These are phyloP conservation scores for Sporobolomyces phaffii DNA, from an alignment of 768 basidiomycete genomes.

Conservation along the genomic window DNA sequence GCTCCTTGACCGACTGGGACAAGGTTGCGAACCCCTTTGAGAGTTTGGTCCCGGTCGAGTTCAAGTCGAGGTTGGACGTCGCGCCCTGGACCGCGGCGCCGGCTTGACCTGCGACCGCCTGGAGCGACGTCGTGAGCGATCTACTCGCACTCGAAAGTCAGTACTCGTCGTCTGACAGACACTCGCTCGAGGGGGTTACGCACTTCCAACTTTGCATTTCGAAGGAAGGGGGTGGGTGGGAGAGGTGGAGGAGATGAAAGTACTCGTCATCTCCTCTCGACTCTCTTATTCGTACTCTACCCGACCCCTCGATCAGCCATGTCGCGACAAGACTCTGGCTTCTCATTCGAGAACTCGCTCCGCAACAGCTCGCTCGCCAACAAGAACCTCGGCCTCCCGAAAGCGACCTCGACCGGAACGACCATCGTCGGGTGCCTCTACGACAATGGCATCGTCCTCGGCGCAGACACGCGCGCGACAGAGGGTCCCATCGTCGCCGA, in stretches of 20 bases:
- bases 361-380: conserved; percentile 37
- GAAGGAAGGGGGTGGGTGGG: background rate
- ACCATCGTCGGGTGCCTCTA: conserved; percentile 90
- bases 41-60: conserved; percentile 21
- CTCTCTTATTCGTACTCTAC: background rate
- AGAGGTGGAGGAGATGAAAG: background rate
- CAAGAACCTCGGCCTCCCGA: conserved; percentile 34
- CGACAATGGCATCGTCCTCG: conserved; percentile 86
- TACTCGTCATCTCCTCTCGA: background rate
- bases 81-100: conserved; percentile 22
- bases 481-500: conserved; percentile 91
- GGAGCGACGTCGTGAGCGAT: conserved; percentile 11
- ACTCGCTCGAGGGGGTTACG: background rate
- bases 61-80: conserved; percentile 22
- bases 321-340: conserved; percentile 23
- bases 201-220: conserved; percentile 19
- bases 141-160: too few species aligned
- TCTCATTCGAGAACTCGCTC: conserved; percentile 39
- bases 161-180: too few species aligned
- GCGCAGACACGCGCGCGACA: conserved; percentile 93
- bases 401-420: conserved; percentile 55
- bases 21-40: conserved; percentile 30
- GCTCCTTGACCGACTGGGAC: conserved; percentile 52
- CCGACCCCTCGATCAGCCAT: too few species aligned
- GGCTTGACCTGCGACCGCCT: conserved; percentile 27